Conservation (phyloP, 2,329 filamentous ascomycete species). For the Colletotrichum graminicola region DNA sequence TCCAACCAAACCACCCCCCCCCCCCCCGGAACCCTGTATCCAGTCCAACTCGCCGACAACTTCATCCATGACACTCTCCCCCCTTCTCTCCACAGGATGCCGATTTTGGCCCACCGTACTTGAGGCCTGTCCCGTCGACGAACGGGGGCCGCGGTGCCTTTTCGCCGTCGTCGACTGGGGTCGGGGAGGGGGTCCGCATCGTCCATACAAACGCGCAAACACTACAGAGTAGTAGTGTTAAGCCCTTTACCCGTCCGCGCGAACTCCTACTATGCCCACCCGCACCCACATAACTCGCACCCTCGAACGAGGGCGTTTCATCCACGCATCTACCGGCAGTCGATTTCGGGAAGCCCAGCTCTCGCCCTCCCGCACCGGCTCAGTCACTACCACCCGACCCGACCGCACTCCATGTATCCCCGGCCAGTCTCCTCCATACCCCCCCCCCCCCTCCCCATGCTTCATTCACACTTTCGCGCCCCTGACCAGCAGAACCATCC, state of each 20-base stretch:
- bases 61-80: too few species aligned
- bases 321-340: slow-evolving; percentile 36
- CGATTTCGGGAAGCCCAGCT: slow-evolving; percentile 17
- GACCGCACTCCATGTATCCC: neutral
- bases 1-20: neutral
- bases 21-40: neutral
- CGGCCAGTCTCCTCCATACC: neutral
- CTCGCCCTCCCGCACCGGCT: neutral
- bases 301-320: slow-evolving; percentile 36
- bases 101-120: neutral
- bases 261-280: neutral
- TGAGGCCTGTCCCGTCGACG: too few species aligned
- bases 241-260: neutral
- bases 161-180: too few species aligned
- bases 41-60: neutral
- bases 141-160: too few species aligned
- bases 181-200: too few species aligned
- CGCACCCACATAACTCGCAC: neutral
- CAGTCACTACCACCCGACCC: neutral
- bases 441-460: too few species aligned
- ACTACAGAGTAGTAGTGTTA: too few species aligned
- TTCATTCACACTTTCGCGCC: neutral
- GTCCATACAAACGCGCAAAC: too few species aligned
- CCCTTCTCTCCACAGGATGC: neutral
- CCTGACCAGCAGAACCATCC: neutral